Evolutionary conservation across 768 basidiomycete genomes (phyloP), one percentile per base, ranked within the genome.

Genomic region (Rhizopogon sp.): DNA sequence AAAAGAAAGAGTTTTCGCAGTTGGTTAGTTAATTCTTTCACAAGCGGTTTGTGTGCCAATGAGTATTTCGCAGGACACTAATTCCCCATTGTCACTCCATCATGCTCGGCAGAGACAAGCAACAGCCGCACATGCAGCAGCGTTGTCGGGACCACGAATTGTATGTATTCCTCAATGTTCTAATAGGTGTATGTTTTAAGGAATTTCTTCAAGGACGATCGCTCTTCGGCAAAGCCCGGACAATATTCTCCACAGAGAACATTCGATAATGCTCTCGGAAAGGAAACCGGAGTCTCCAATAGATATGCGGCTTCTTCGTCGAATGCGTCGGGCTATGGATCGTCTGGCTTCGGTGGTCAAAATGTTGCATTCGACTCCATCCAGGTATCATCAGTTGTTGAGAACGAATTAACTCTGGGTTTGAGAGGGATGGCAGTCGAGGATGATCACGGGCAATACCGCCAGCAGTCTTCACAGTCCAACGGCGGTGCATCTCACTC

Each of bases 361-460:
- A 72, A 62, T 33, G 62, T 65, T 54, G 60, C 61, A 13, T 66
- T 73, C 53, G 79, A 79, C 58, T 63, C 73, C 35, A 55, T 66
- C 17, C 72, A 74, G 57, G 65, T 72, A 16, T 62, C 76, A 13
- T 65, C 75, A 37, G 63, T 70, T 43, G 77, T 74, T 16, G 82
- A 81, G 46, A 78, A 75, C 53, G 84, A 85, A 33, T 72, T 87
- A 35, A 71, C 82, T 13, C 66, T 80, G 33, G 76, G 81, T 4
- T 68, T 88, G 46, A 79, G 85, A 56, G 84, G 84, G 13, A 82
- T 83, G 79, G 74, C 68, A 6, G 80, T 82, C 17, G 82, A 80
- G 60, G 82, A 83, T 42, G 82, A 83, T 53, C 73, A 72, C 50
- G 60, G 62, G 39, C 73, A 73, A 57, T 74, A 74, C 55, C 78